Percentiles rank a stretch among this genome's conserved stretches.
These are phyloP conservation scores for Maudiozyma serrabonitensis DNA, from an alignment of 805 yeast species.

Conservation along the genomic window DNA sequence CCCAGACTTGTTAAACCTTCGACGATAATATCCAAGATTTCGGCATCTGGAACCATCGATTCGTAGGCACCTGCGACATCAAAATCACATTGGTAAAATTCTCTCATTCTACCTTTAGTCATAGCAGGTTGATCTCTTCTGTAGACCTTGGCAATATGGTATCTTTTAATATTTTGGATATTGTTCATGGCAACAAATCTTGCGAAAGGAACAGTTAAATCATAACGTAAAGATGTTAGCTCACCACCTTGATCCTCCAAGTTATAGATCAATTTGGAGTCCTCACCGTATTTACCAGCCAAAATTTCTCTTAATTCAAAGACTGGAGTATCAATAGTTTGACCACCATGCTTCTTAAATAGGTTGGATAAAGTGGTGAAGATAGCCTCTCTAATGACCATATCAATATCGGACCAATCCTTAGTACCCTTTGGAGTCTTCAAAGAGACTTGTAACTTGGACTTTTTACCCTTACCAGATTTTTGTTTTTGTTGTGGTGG, in stretches of 20 bases:
- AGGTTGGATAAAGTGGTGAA: conserved; percentile 61
- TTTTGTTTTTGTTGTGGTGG: conserved; percentile 5
- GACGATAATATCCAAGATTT: conserved; percentile 66
- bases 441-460: conserved; percentile 57
- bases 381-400: conserved; percentile 86
- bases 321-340: conserved; percentile 96
- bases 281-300: conserved; percentile 98
- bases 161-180: conserved; percentile 80
- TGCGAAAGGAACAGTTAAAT: conserved; percentile 96
- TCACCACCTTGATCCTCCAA: conserved; percentile 99
- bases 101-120: conserved; percentile 99
- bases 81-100: conserved; percentile 96
- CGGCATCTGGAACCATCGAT: conserved; percentile 94
- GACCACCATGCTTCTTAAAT: conserved; percentile 96
- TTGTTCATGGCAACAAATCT: conserved; percentile 95
- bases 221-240: conserved; percentile 88
- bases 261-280: conserved; percentile 90
- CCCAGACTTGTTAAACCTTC: conserved; percentile 83
- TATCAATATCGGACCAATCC: conserved; percentile 97
- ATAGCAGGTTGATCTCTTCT: conserved; percentile 99
- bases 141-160: conserved; percentile 95
- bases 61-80: conserved; percentile 94
- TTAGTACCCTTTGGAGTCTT: conserved; percentile 97
- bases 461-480: conserved; percentile 27
- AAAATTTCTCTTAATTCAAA: conserved; percentile 92